Evolutionary conservation across 371 early-diverging fungal species (phyloP).

Genomic region (Apophysomyces ossiformis): DNA sequence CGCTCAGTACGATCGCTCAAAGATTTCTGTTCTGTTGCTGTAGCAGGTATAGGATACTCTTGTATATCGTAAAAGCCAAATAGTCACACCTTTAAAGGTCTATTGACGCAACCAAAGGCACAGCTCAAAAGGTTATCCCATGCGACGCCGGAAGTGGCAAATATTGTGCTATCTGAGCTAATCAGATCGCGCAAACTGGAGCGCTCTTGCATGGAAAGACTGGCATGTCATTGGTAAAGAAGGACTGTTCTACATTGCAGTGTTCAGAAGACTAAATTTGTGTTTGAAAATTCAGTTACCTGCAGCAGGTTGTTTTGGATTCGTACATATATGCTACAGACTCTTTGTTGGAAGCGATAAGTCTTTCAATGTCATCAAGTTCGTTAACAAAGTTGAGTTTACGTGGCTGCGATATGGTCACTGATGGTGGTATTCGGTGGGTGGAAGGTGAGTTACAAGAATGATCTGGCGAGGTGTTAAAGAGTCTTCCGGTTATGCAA

Average conservation of each 20-base stretch:
- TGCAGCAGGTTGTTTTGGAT: constrained; percentile 39
- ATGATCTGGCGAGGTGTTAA: neutral
- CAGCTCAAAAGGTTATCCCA: constrained; percentile 20
- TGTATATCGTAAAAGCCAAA: constrained; percentile 1
- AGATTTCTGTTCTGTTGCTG: constrained; percentile 29
- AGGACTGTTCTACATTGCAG: neutral
- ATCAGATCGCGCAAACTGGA: constrained; percentile 33
- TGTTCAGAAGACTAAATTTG: neutral
- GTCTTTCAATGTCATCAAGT: constrained; percentile 32
- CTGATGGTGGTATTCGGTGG: constrained; percentile 38
- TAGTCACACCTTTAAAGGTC: constrained; percentile 13
- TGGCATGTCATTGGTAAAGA: constrained; percentile 41
- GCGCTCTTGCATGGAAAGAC: constrained; percentile 25
- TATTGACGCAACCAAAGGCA: constrained; percentile 31
- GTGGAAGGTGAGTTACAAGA: constrained; percentile 30
- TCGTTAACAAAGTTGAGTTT: constrained; percentile 34
- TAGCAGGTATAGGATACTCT: constrained; percentile 27
- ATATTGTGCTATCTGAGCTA: constrained; percentile 27
- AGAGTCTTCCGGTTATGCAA: neutral
- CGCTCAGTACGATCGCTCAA: constrained; percentile 27
- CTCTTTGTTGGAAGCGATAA: constrained; percentile 38
- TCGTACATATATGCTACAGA: constrained; percentile 48
- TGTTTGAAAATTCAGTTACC: constrained; percentile 25
- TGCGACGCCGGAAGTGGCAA: constrained; percentile 36
- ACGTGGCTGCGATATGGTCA: constrained; percentile 48